Conservation (phyloP, 2,329 filamentous ascomycete genomes). For the Fusarium pininemorale region DNA sequence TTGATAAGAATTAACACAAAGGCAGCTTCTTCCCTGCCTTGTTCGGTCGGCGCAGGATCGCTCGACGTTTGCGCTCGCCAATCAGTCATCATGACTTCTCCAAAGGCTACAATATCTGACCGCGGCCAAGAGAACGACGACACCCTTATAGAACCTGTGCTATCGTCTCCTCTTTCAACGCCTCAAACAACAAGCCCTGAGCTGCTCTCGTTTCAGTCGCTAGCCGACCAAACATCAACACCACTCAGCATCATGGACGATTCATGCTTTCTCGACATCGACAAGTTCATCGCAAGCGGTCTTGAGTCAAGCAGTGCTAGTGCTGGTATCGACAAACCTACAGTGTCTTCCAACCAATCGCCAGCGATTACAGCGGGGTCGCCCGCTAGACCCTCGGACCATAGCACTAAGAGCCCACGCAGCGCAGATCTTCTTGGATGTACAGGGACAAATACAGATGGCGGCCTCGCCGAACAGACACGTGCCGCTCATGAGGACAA, state of each 20-base stretch:
- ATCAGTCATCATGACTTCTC: constrained; percentile 30
- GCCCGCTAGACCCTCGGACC: constrained; percentile 12
- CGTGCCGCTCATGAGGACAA: constrained; percentile 27
- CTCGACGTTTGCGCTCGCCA: constrained; percentile 16
- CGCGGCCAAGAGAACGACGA: constrained; percentile 34
- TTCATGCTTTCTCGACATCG: constrained; percentile 30
- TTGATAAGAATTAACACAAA: constrained; percentile 32
- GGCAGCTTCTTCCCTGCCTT: constrained; percentile 27
- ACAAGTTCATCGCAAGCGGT: constrained; percentile 15
- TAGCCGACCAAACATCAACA: constrained; percentile 43
- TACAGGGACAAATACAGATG: constrained; percentile 18
- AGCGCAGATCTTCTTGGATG: constrained; percentile 27
- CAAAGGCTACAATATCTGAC: constrained; percentile 8
- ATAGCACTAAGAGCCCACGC: constrained; percentile 20
- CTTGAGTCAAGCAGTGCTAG: constrained; percentile 21
- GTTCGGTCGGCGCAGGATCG: constrained; percentile 22
- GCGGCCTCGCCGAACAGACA: constrained; percentile 28
- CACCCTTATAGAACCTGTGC: constrained; percentile 12
- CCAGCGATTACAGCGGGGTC: constrained; percentile 16
- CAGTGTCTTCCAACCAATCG: constrained; percentile 29
- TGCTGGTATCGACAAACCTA: constrained; percentile 32
- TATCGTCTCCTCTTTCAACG: constrained; percentile 41
- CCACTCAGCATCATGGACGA: constrained; percentile 45
- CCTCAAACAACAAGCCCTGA: constrained; percentile 41
- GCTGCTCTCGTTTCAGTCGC: constrained; percentile 42